Conservation (phyloP, 148 eudicot genomes). For the Arctostaphylos glauca region DNA sequence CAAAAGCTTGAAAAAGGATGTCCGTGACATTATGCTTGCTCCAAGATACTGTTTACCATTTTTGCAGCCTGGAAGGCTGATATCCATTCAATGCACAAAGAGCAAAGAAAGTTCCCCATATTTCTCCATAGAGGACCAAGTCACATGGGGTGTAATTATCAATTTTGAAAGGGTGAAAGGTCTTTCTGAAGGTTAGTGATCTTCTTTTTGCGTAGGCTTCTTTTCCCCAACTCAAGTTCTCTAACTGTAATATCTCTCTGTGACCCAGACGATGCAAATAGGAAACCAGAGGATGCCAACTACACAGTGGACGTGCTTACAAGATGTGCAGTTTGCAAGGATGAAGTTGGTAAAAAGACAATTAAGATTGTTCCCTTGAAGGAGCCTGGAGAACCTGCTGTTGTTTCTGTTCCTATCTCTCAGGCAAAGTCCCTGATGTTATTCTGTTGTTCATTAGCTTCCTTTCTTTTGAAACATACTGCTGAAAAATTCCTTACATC, state of each 20-base stretch:
- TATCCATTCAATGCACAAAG: constrained; percentile 56
- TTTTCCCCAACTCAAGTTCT: neutral
- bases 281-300: constrained; percentile 76
- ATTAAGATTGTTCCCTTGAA: constrained; percentile 71
- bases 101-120: constrained; percentile 44
- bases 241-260: constrained; percentile 5
- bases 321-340: constrained; percentile 68
- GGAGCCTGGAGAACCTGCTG: constrained; percentile 79
- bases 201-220: neutral
- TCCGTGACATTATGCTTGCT: constrained; percentile 61
- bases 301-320: constrained; percentile 84
- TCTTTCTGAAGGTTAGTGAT: constrained; percentile 55
- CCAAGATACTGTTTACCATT: constrained; percentile 89
- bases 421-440: constrained; percentile 49
- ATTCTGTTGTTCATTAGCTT: neutral
- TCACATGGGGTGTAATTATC: constrained; percentile 91
- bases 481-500: constrained; percentile 10
- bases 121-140: constrained; percentile 63
- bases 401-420: constrained; percentile 79
- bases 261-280: constrained; percentile 59
- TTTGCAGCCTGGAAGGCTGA: constrained; percentile 97
- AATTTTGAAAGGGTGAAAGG: constrained; percentile 78
- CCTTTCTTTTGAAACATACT: neutral
- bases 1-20: constrained; percentile 68
- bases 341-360: constrained; percentile 53